A percentile compares a stretch with the other conserved stretches of the same genome.
Conservation (phyloP, 2,329 filamentous ascomycete species). For the Nemania sp. region DNA sequence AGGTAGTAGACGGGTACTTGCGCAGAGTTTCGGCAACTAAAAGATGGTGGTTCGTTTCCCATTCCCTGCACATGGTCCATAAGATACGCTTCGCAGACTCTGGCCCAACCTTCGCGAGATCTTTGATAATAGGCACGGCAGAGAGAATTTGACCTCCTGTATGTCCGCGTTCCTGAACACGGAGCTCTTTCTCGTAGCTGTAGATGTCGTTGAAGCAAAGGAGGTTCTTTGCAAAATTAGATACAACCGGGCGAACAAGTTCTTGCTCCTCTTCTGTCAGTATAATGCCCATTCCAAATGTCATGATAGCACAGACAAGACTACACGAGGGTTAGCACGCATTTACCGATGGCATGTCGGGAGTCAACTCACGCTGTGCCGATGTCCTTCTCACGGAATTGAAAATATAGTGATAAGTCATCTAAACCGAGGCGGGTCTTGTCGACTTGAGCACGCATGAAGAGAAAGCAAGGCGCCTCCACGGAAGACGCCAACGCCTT, state of each 20-base stretch:
- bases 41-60: constrained; percentile 16
- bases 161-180: constrained; percentile 32
- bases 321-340: constrained; percentile 15
- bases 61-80: constrained; percentile 21
- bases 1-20: constrained; percentile 22
- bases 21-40: constrained; percentile 29
- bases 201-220: constrained; percentile 56
- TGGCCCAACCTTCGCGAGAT: constrained; percentile 43
- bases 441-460: constrained; percentile 56
- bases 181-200: constrained; percentile 54
- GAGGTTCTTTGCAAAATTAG: constrained; percentile 53
- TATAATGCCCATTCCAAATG: constrained; percentile 51
- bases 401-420: constrained; percentile 50
- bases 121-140: constrained; percentile 48
- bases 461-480: constrained; percentile 53
- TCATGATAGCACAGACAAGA: constrained; percentile 51
- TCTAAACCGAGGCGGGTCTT: constrained; percentile 38
- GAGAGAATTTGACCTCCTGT: constrained; percentile 49
- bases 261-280: constrained; percentile 44
- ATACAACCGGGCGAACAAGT: constrained; percentile 45
- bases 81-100: constrained; percentile 39
- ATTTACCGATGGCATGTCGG: not conserved
- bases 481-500: constrained; percentile 17
- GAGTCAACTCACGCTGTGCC: constrained; percentile 51
- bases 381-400: constrained; percentile 54